Percentiles rank a stretch among this genome's conserved stretches.
Evolutionary conservation across 2,329 filamentous ascomycete species (phyloP).

Genomic region (Phialophora expanda): DNA sequence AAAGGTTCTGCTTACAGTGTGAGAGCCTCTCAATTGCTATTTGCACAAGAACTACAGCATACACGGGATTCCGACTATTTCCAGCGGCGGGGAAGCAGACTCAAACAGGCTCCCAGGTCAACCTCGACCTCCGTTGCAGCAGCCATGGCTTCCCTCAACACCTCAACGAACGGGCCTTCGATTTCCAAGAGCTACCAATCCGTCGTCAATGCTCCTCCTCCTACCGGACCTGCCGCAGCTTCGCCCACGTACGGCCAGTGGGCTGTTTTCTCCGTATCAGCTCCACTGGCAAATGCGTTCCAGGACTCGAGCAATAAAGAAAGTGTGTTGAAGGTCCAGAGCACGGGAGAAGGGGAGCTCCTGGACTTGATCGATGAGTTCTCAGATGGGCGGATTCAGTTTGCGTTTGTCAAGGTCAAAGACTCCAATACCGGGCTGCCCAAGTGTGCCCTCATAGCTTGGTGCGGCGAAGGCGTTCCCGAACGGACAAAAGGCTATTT

Average conservation of each 20-base stretch:
- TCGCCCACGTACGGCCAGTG: constrained; percentile 89
- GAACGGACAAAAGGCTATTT: constrained; percentile 99
- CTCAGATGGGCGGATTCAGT: constrained; percentile 94
- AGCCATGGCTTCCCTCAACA: constrained; percentile 77
- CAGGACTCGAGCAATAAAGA: constrained; percentile 82
- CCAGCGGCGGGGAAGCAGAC: constrained; percentile 9
- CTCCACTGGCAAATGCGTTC: constrained; percentile 90
- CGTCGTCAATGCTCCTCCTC: constrained; percentile 65
- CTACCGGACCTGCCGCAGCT: constrained; percentile 62
- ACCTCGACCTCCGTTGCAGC: constrained; percentile 13
- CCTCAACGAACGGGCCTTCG: constrained; percentile 77
- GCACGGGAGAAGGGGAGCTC: constrained; percentile 90
- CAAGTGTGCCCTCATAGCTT: constrained; percentile 91
- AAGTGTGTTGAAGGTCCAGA: constrained; percentile 92
- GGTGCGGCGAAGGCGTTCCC: constrained; percentile 97
- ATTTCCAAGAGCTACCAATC: constrained; percentile 78
- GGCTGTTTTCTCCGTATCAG: constrained; percentile 92
- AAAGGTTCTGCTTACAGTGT: not conserved
- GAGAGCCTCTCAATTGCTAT: not conserved
- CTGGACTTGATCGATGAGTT: constrained; percentile 92
- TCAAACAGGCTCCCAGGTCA: constrained; percentile 16
- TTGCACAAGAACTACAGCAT: not conserved
- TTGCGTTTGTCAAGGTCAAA: constrained; percentile 94
- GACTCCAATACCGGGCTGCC: constrained; percentile 89
- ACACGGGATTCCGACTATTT: not conserved